Percentiles rank a stretch among this genome's conserved stretches.
phyloP scores from a whole-genome alignment of 2,329 filamentous ascomycete genomes.

The Helminthosporium solani region DNA sequence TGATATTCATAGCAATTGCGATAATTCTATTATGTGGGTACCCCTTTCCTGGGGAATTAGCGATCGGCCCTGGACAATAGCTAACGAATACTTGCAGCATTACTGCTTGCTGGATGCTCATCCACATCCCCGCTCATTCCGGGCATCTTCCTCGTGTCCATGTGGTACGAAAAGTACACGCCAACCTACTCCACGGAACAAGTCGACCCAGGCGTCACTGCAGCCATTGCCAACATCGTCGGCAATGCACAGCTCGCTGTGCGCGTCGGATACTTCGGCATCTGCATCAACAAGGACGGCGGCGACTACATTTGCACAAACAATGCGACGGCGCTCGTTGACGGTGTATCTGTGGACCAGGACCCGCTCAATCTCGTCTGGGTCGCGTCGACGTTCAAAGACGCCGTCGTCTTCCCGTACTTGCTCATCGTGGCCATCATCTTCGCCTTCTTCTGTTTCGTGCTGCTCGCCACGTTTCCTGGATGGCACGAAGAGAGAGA shows the following conservation, averaged over 20 bases:
- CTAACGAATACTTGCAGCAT: conserved; percentile 60
- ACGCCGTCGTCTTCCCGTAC: conserved; percentile 97
- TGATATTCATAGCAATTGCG: conserved; percentile 91
- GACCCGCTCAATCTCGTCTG: conserved; percentile 97
- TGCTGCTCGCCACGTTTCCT: conserved; percentile 93
- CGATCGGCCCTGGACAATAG: too few species aligned
- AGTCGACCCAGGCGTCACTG: conserved; percentile 83
- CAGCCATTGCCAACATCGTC: conserved; percentile 86
- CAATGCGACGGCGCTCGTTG: conserved; percentile 90
- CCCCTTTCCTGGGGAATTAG: too few species aligned
- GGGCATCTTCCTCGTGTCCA: conserved; percentile 94
- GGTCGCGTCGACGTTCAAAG: conserved; percentile 96
- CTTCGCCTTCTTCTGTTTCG: conserved; percentile 92
- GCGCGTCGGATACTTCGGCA: conserved; percentile 95
- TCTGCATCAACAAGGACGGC: conserved; percentile 89
- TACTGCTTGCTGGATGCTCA: conserved; percentile 92
- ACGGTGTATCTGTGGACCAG: conserved; percentile 85
- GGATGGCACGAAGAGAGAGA: conserved; percentile 95
- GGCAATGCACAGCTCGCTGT: conserved; percentile 81
- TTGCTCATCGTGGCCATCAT: conserved; percentile 98
- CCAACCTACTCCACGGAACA: conserved; percentile 81
- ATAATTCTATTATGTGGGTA: conserved; percentile 92
- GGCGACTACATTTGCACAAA: conserved; percentile 94
- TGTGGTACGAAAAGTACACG: conserved; percentile 89
- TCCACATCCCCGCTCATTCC: conserved; percentile 95